Base-by-base conservation (phyloP, 2,329 filamentous ascomycete genomes). In the Diaporthe sp. region DNA sequence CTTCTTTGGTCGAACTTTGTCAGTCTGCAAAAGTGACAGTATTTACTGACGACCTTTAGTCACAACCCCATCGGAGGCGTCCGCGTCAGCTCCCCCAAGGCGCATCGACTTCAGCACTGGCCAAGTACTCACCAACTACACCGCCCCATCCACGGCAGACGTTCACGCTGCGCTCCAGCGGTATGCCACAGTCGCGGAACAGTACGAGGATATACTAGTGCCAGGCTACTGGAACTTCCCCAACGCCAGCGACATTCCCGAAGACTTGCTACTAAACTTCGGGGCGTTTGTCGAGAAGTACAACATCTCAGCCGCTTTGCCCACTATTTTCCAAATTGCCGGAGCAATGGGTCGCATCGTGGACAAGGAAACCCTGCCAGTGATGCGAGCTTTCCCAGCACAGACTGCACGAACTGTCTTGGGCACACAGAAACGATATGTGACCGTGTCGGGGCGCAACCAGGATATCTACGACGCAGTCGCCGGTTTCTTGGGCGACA, bases 281-380 rank as follows among this genome's bases (percentile, higher is more conserved):
- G 84, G 85, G 25, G 82, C 88, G 5, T 89, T 89, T 73, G 82
- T 87, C 17, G 79, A 82, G 46, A 89, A 90, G 79, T 85, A 89
- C 79, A 79, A 82, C n/a, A 79, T 90, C 7, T 79, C 83, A 28
- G 85, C 83, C 39, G 81, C 85, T 3, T 82, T 88, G 1, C 83
- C 82, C n/a, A 80, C 83, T 10, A 82, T 88, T 22, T 87, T 83
- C 76, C 78, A 79, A 19, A 84, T 84, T 73, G 83, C 84, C 1
- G 83, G 84, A 68, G 88, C 87, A 4, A 78, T 87, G 2, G 85
- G 85, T 22, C 85, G 89, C 76, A 81, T 88, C 51, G 80, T 86
- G 7, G 81, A 83, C 4, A 77, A 82, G 15, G 83, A 85, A n/a
- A 86, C 86, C 0, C 73, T 90, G 9, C 88, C 87, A 77, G 82